These are phyloP conservation scores for Trichocladium uniseriatum DNA, from an alignment of 495 filamentous ascomycete genomes.

Conservation along the genomic window DNA sequence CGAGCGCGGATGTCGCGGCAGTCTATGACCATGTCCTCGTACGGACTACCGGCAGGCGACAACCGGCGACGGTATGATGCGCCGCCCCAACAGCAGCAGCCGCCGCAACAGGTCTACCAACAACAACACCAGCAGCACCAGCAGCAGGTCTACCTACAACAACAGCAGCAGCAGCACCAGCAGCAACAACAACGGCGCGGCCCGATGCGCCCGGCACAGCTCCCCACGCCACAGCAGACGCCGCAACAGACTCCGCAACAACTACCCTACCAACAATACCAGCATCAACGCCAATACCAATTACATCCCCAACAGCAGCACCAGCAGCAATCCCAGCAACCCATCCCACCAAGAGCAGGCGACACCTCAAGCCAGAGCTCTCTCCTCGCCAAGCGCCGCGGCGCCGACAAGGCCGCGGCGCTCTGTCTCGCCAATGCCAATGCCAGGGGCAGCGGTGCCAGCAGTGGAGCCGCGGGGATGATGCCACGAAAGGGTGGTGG, in stretches of 20 bases:
- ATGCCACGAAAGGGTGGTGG: no score
- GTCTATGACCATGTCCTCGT: neutral
- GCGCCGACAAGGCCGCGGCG: conserved; percentile 36
- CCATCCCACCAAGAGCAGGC: no score
- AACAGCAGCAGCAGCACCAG: conserved; percentile 4
- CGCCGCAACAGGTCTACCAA: no score
- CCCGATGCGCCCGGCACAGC: neutral
- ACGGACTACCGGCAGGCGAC: conserved; percentile 1
- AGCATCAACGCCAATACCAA: no score
- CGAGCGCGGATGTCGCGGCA: neutral
- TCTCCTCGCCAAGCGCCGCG: conserved; percentile 42
- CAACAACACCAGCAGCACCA: conserved; percentile 4
- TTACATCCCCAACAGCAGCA: no score
- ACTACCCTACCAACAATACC: conserved; percentile 1
- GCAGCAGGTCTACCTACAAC: neutral
- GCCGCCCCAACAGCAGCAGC: conserved; percentile 9
- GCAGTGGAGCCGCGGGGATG: no score
- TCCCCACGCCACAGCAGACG: neutral
- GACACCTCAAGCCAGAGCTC: conserved; percentile 16
- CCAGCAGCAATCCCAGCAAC: no score
- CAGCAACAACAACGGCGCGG: neutral
- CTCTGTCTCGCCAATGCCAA: conserved; percentile 25
- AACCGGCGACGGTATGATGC: neutral
- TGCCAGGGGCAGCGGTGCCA: neutral
- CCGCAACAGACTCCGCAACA: conserved; percentile 1